Evolutionary conservation across 2,329 filamentous ascomycete genomes (phyloP).

Genomic region (Penicillium sp.): DNA sequence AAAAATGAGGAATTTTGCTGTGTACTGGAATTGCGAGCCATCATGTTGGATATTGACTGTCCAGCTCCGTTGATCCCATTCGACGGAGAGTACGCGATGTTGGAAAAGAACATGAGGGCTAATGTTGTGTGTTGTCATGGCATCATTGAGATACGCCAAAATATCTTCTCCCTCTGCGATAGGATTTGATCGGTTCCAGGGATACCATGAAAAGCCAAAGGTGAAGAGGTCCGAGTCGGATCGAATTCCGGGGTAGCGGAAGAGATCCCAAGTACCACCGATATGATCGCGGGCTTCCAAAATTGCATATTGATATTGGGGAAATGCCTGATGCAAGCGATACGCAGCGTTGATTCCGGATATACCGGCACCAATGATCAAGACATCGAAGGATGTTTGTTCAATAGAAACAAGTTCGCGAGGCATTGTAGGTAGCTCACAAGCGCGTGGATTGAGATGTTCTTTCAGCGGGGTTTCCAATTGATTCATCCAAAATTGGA

Average conservation of each 20-base stretch:
- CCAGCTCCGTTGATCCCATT: slow-evolving; percentile 3
- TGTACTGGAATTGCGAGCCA: neutral
- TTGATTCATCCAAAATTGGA: too few species aligned
- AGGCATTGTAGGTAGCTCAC: neutral
- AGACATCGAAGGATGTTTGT: slow-evolving; percentile 1
- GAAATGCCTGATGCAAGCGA: neutral
- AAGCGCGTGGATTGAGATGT: neutral
- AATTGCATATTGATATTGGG: neutral
- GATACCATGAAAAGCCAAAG: slow-evolving; percentile 7
- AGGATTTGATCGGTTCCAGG: slow-evolving; percentile 1
- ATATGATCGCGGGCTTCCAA: slow-evolving; percentile 1
- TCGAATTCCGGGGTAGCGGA: slow-evolving; percentile 6
- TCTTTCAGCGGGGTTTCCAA: neutral
- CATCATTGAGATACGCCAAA: slow-evolving; percentile 1
- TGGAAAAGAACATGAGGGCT: neutral
- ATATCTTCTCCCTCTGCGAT: slow-evolving; percentile 1
- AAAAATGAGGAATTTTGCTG: slow-evolving; percentile 2
- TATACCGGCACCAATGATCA: slow-evolving; percentile 8
- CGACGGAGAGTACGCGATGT: neutral
- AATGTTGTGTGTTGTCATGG: neutral
- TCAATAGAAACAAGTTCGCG: neutral
- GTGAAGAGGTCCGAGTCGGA: slow-evolving; percentile 7
- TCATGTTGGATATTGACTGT: neutral
- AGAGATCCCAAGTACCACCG: slow-evolving; percentile 9
- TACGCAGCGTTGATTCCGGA: slow-evolving; percentile 7